Evolutionary conservation across 192 early-diverging fungal species (phyloP), one percentile per base, ranked within the genome.

Genomic region (Chytriomyces sp.): DNA sequence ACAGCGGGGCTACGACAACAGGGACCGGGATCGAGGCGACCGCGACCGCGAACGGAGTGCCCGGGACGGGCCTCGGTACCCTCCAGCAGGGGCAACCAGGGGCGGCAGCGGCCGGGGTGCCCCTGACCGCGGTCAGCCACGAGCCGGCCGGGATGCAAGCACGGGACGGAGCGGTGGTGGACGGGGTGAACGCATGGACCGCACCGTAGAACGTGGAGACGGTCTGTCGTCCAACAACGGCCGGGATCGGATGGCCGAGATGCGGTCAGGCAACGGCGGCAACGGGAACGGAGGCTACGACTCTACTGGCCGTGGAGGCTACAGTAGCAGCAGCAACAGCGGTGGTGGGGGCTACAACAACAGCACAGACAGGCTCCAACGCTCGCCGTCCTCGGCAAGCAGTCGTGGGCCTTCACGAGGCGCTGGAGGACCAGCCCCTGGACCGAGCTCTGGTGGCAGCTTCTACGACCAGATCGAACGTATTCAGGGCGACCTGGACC

Each of bases 391-490:
- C 28, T 14, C 73, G 34, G 14, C 52, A 49, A 49, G 22, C 44
- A n/a, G 17, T 22, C 14, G 17, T 3, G 44, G 44, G 22, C 14
- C 14, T 22, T n/a, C 17, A 22, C 17, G 44, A n/a, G 44, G 44
- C 22, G 44, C 44, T 44, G 41, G 8, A n/a, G 44, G 44, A 49
- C 44, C 44, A n/a, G 17, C 44, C 22, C 14, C 12, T 58, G 56
- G 26, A 14, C 12, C 12, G 12, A 28, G 56, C 56, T 38, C 25
- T 28, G 52, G 22, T 34, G 66, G 69, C 44, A 34, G 26, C 31
- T 78, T 78, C 55, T 75, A 64, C 52, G 77, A 58, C 38, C 52
- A 75, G n/a, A 68, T 79, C 28, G 69, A 77, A 36, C 17, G 38
- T 10, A 52, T 67, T 26, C 67, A 67, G 41, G 26, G 12, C n/a